Evolutionary conservation across 805 yeast species (phyloP).

Genomic region (Lachancea meyersii): DNA sequence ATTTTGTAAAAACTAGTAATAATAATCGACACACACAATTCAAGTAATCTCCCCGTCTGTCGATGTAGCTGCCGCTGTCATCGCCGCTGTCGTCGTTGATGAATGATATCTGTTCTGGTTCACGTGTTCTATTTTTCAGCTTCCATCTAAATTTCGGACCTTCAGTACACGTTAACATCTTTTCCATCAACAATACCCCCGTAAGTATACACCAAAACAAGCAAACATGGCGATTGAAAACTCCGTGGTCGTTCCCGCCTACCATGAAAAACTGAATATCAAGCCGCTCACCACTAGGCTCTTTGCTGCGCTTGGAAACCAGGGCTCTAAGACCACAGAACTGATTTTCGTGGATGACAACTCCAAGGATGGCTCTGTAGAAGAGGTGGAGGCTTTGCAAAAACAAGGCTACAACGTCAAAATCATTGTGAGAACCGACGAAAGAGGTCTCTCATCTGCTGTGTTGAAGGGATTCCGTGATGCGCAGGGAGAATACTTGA

Average conservation of each 20-base stretch:
- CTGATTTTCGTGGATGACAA: constrained; percentile 48
- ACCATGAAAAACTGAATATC: constrained; percentile 44
- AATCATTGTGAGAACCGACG: constrained; percentile 45
- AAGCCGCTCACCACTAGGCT: constrained; percentile 44
- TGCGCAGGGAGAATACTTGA: constrained; percentile 41
- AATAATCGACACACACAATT: too few relatives aligned
- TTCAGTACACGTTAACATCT: background rate
- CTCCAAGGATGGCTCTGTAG: constrained; percentile 47
- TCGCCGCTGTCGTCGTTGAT: too few relatives aligned
- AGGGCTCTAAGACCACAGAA: constrained; percentile 38
- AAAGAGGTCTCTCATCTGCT: constrained; percentile 46
- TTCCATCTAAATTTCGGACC: too few relatives aligned
- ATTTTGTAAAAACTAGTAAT: too few relatives aligned
- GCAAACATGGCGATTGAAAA: constrained; percentile 33
- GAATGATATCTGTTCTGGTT: too few relatives aligned
- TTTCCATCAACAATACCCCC: background rate
- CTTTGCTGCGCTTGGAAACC: constrained; percentile 43
- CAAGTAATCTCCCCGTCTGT: too few relatives aligned
- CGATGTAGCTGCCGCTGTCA: too few relatives aligned
- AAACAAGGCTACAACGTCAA: constrained; percentile 43
- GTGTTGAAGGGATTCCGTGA: constrained; percentile 44
- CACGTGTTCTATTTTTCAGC: too few relatives aligned
- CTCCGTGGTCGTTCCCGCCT: constrained; percentile 45
- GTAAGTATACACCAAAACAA: background rate
- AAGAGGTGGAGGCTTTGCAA: constrained; percentile 41